Evolutionary conservation across 2,329 filamentous ascomycete species (phyloP).

Genomic region (Chaetoscypha palmicola): DNA sequence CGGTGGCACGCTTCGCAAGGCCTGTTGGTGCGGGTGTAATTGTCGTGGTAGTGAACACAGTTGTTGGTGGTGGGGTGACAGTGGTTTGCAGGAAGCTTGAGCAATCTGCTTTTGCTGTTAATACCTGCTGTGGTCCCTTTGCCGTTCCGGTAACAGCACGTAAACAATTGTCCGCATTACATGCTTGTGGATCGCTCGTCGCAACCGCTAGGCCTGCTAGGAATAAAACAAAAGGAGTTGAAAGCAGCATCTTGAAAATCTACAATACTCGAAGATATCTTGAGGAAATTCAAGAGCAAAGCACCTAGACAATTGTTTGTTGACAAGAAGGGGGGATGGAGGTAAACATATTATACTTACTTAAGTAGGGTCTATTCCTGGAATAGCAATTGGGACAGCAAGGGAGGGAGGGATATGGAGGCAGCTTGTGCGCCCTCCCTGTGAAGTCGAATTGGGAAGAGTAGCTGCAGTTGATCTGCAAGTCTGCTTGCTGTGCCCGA

Average conservation of each 20-base stretch:
- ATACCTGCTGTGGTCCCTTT: conserved; percentile 8
- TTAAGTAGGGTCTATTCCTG: not conserved
- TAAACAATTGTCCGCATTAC: conserved; percentile 18
- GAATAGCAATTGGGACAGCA: not conserved
- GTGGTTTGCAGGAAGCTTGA: conserved; percentile 12
- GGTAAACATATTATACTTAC: not conserved
- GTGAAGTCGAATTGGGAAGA: not conserved
- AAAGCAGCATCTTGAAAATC: conserved; percentile 1
- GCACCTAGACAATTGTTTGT: not conserved
- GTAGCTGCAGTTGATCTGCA: not conserved
- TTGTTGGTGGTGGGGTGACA: conserved; percentile 6
- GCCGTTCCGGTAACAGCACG: conserved; percentile 20
- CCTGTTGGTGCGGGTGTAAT: conserved; percentile 4
- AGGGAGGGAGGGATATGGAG: not conserved
- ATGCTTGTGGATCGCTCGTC: conserved; percentile 2
- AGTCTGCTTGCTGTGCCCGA: not conserved
- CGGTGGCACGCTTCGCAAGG: conserved; percentile 1
- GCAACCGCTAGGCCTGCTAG: conserved; percentile 4
- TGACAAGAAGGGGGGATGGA: not conserved
- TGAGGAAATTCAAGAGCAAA: not conserved
- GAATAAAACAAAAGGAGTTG: conserved; percentile 1
- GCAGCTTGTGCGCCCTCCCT: not conserved
- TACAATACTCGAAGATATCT: no score
- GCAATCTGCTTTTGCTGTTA: conserved; percentile 17
- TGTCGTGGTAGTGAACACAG: conserved; percentile 8